phyloP scores from a whole-genome alignment of 441 rosid genomes.

The Breynia disticha region DNA sequence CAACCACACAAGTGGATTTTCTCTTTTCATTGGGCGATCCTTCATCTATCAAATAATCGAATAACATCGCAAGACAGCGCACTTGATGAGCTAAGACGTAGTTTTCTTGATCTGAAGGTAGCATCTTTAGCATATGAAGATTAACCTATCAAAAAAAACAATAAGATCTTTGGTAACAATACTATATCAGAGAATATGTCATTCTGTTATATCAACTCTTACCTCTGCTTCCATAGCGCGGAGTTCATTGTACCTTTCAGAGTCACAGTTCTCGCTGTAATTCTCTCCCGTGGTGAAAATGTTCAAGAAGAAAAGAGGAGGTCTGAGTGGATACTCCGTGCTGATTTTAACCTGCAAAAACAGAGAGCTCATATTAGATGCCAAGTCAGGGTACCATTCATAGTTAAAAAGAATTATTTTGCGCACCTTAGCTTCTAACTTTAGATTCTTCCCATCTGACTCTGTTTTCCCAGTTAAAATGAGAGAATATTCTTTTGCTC shows the following conservation, averaged over 20 bases:
- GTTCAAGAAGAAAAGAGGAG: slow-evolving; percentile 58
- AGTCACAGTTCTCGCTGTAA: slow-evolving; percentile 20
- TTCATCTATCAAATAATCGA: slow-evolving; percentile 63
- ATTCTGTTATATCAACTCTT: slow-evolving; percentile 13
- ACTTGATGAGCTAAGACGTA: slow-evolving; percentile 61
- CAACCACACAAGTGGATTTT: slow-evolving; percentile 47
- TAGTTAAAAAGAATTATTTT: slow-evolving; percentile 7
- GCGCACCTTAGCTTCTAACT: slow-evolving; percentile 71
- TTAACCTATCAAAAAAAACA: slow-evolving; percentile 42
- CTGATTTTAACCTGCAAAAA: slow-evolving; percentile 55
- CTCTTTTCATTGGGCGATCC: slow-evolving; percentile 38
- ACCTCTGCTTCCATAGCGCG: slow-evolving; percentile 94
- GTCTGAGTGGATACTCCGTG: slow-evolving; percentile 89
- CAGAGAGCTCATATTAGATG: slow-evolving; percentile 6
- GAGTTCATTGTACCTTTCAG: slow-evolving; percentile 58
- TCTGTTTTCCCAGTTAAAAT: slow-evolving; percentile 44
- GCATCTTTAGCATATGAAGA: slow-evolving; percentile 58
- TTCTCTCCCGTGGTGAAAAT: slow-evolving; percentile 33
- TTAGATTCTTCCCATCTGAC: slow-evolving; percentile 33
- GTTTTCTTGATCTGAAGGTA: slow-evolving; percentile 55
- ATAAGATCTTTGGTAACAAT: not conserved
- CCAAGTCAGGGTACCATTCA: slow-evolving; percentile 7
- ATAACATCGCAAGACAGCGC: slow-evolving; percentile 69
- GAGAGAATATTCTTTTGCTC: slow-evolving; percentile 56
- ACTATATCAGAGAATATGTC: not conserved